These are phyloP conservation scores for Tuber magnatum DNA, from an alignment of 495 filamentous ascomycete genomes.

Conservation along the genomic window DNA sequence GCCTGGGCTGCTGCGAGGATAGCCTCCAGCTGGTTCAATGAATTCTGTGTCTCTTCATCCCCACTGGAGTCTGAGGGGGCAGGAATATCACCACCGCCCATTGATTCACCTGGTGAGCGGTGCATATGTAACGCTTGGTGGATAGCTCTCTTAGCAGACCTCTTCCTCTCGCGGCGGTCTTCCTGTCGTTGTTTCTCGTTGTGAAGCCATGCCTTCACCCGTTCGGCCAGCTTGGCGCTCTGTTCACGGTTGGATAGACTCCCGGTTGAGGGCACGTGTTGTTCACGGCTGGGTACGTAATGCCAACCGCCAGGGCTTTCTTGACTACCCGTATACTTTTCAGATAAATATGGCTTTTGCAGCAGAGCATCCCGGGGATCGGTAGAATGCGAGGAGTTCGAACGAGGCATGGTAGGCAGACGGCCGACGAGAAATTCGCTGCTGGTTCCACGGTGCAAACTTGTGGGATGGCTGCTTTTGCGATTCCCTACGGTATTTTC, in stretches of 20 bases:
- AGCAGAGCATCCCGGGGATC: background rate
- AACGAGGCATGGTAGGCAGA: conserved; percentile 15
- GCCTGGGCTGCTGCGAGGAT: conserved; percentile 16
- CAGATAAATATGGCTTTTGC: background rate
- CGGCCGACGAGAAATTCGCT: conserved; percentile 25
- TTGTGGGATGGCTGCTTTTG: conserved; percentile 6
- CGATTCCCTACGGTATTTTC: conserved; percentile 1
- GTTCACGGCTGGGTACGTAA: background rate
- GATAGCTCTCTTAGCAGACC: conserved; percentile 15
- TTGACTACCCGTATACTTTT: background rate
- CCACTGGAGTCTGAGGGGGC: conserved; percentile 19
- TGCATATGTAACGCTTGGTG: background rate
- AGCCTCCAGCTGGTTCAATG: conserved; percentile 27
- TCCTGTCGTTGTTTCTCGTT: conserved; percentile 24
- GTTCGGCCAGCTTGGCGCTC: conserved; percentile 2
- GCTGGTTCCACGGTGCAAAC: conserved; percentile 24
- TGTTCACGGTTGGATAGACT: background rate
- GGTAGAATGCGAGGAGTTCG: background rate
- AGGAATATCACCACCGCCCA: conserved; percentile 2
- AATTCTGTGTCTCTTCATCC: conserved; percentile 22
- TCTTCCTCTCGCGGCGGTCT: conserved; percentile 21
- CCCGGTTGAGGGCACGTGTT: background rate
- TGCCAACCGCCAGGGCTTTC: background rate
- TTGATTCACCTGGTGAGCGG: background rate
- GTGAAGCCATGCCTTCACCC: conserved; percentile 27